These are phyloP conservation scores for Dothiorella sarmentorum DNA, from an alignment of 2,329 filamentous ascomycete genomes.

Conservation along the genomic window DNA sequence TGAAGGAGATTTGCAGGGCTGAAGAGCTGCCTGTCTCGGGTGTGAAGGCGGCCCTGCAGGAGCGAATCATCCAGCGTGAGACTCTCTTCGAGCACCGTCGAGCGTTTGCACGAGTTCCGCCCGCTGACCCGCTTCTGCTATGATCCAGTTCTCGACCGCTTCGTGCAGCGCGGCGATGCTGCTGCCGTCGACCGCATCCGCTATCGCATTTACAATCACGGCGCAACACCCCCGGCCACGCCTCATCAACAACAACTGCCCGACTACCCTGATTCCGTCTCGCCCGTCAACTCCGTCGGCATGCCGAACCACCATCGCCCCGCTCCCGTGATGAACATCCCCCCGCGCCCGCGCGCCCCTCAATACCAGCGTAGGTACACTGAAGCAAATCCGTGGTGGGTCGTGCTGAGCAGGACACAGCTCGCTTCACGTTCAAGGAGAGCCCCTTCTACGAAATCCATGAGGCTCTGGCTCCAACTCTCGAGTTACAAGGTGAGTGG, in stretches of 20 bases:
- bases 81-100: constrained; percentile 26
- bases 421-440: constrained; percentile 59
- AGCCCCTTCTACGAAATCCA: constrained; percentile 83
- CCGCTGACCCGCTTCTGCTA: neutral
- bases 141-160: constrained; percentile 37
- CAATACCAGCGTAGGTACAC: neutral
- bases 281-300: constrained; percentile 24
- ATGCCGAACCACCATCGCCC: constrained; percentile 22
- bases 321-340: constrained; percentile 17
- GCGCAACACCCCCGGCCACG: constrained; percentile 31
- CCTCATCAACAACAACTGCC: constrained; percentile 23
- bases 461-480: constrained; percentile 60
- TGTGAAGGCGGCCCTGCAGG: constrained; percentile 78
- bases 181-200: constrained; percentile 37
- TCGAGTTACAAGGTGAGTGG: constrained; percentile 68
- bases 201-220: constrained; percentile 41
- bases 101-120: constrained; percentile 19
- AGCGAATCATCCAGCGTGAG: constrained; percentile 74
- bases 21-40: constrained; percentile 76
- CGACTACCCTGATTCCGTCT: constrained; percentile 22
- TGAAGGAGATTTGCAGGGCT: constrained; percentile 71
- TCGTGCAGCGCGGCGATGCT: constrained; percentile 34
- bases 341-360: constrained; percentile 1
- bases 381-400: neutral
- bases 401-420: constrained; percentile 29